Evolutionary conservation across 371 early-diverging fungal species (phyloP).

Genomic region (Mortierella sp.): DNA sequence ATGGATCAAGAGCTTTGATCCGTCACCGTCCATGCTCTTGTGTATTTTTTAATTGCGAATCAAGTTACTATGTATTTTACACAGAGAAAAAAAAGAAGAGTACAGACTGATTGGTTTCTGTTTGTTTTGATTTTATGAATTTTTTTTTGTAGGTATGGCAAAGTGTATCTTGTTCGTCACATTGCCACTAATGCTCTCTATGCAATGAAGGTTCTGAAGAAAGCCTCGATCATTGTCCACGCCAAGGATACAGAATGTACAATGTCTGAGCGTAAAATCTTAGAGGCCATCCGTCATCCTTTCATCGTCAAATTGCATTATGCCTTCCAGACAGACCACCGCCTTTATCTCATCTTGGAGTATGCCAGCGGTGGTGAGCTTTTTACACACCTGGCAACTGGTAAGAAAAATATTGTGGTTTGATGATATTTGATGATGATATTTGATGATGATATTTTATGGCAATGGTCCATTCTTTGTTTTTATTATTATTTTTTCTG

Average conservation of each 20-base stretch:
- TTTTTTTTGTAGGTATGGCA: slow-evolving; percentile 71
- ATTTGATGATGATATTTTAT: too few species aligned
- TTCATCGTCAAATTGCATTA: slow-evolving; percentile 97
- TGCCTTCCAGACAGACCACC: slow-evolving; percentile 90
- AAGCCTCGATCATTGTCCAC: slow-evolving; percentile 84
- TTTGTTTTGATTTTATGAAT: slow-evolving; percentile 11
- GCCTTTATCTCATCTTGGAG: slow-evolving; percentile 95
- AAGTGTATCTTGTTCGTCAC: slow-evolving; percentile 85
- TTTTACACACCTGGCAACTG: slow-evolving; percentile 91
- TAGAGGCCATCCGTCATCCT: slow-evolving; percentile 86
- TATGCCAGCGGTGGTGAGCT: slow-evolving; percentile 99
- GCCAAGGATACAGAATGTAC: slow-evolving; percentile 79
- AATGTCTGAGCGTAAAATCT: slow-evolving; percentile 80
- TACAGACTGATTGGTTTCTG: slow-evolving; percentile 7
- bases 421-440: neutral
- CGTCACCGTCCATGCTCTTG: neutral
- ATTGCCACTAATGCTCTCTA: slow-evolving; percentile 71
- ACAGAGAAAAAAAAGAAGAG: neutral
- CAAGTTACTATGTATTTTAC: neutral
- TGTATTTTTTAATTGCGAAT: neutral
- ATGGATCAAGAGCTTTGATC: neutral
- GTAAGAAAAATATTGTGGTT: too few species aligned
- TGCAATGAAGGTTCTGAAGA: slow-evolving; percentile 96
- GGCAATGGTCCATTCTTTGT: neutral
- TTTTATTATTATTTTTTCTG: neutral